Evolutionary conservation across 306 rosid species (phyloP), one percentile per base, ranked within the genome.

Genomic region (Dalbergia oliveri): DNA sequence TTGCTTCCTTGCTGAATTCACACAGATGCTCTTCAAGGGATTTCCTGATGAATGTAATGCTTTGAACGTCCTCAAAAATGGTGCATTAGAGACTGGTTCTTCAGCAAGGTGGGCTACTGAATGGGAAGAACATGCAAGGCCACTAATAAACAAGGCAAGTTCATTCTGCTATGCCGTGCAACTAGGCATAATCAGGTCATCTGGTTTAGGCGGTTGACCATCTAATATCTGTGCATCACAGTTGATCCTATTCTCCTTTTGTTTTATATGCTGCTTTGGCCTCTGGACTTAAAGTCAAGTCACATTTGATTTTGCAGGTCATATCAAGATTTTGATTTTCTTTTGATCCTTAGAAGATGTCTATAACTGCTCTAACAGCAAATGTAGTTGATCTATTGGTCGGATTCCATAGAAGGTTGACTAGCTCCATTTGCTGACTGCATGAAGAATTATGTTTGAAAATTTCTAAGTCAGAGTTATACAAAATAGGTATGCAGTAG

Each of bases 91-190:
- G 85, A 90, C 83, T 19, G 83, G 92, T 74, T 91, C 89, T 43
- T 93, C 94, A 53, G 77, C 89, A 31, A 91, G 88, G 66, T 94
- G 99, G 99, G 72, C 85, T 82, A 77, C 90, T 31, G 99, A 88
- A 83, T 94, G 99, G 98, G 98, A 92, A 80, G 90, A 89, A 60
- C 91, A 92, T 83, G 99, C 97, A 71, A 92, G 92, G 84, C 92
- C 91, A 15, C 77, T 94, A 60, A 86, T 94, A 89, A 78, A 80
- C 4, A 78, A 94, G 99, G 99, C 81, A 87, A 86, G 91, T 82
- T 79, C 44, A 59, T 76, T 66, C 41, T 70, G 23, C 66, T 79
- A 49, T 70, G 13, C 58, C 74, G 47, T 82, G 67, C 65, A 54
- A 19, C 26, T n/a, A 53, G 49, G 78, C 69, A 53, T 62, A 39